Evolutionary conservation across 2,329 filamentous ascomycete genomes (phyloP).

Genomic region (Macrophomina tecta): DNA sequence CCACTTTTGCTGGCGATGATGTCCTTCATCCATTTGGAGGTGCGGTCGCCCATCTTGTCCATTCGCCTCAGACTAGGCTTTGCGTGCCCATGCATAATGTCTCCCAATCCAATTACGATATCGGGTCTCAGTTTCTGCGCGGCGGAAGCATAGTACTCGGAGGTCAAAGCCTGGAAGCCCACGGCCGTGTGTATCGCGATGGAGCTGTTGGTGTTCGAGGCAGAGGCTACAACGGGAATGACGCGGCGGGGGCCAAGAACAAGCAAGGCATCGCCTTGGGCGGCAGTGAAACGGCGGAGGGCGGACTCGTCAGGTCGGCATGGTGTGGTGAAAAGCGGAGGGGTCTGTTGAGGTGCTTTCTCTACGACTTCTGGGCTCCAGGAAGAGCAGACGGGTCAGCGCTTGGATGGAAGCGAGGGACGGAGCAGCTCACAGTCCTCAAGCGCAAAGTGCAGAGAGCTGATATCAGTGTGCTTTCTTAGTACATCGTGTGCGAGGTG

Average conservation of each 20-base stretch:
- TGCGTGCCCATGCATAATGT: slow-evolving; percentile 66
- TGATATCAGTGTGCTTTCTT: slow-evolving; percentile 66
- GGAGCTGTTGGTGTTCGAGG: slow-evolving; percentile 70
- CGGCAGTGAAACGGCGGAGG: slow-evolving; percentile 77
- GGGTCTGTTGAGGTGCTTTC: slow-evolving; percentile 56
- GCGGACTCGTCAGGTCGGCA: slow-evolving; percentile 54
- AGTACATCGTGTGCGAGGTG: slow-evolving; percentile 90
- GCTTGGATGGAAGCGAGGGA: not conserved
- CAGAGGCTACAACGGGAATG: slow-evolving; percentile 74
- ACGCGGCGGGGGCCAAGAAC: slow-evolving; percentile 79
- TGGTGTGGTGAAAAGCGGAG: slow-evolving; percentile 59
- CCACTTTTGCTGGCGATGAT: slow-evolving; percentile 57
- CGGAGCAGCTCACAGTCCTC: slow-evolving; percentile 83
- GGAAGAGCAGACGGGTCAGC: slow-evolving; percentile 48
- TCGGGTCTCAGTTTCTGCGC: slow-evolving; percentile 75
- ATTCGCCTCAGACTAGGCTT: slow-evolving; percentile 73
- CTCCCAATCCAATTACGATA: slow-evolving; percentile 78
- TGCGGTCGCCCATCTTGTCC: slow-evolving; percentile 83
- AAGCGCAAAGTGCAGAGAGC: slow-evolving; percentile 78
- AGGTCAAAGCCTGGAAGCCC: slow-evolving; percentile 76
- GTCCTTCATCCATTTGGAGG: slow-evolving; percentile 78
- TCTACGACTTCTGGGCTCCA: slow-evolving; percentile 65
- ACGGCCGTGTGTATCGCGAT: slow-evolving; percentile 85
- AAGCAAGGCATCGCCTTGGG: slow-evolving; percentile 69
- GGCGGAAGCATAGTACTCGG: slow-evolving; percentile 71